Base-by-base conservation (phyloP, 2,329 filamentous ascomycete species). In the Ciborinia camelliae region DNA sequence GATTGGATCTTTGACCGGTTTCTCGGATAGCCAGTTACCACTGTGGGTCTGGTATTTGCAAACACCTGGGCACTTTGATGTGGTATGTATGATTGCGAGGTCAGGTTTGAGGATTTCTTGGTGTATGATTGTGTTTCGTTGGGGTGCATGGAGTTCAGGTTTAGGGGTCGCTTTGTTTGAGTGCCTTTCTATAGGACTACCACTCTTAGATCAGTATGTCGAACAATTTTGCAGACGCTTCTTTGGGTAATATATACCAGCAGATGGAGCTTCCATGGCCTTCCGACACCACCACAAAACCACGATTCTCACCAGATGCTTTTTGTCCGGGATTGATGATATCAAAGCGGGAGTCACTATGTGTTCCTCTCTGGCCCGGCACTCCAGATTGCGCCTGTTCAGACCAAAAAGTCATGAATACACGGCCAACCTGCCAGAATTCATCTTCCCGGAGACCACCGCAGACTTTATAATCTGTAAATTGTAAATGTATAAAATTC, bases 371-470 rank as follows among this genome's bases (percentile, higher is more conserved):
- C 1, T 10, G 0, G 9, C n/a, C 50, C 8, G 58, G 39, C 7
- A 64, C 62, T 18, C 23, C 45, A 4, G 15, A 9, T 28, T 35
- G 18, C 9, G 20, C 71, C 20, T 70, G 71, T n/a, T 73, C 71
- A 3, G 66, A 71, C 71, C 71, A 73, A 7, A 72, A 47, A 59
- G 70, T 64, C 68, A 70, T 71, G 48, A 73, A 73, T 2, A 72
- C 71, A 18, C 71, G 66, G 0, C 71, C 71, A 23, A 69, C 63
- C 32, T 57, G 67, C 65, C 65, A 73, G 45, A 73, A 66, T 0
- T 37, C n/a, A 4, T 59, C 6, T 47, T 62, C 30, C 2, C 8
- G 2, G 0, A 48, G 8, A 10, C 39, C 37, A 6, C 5, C 32
- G 7, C 48, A 8, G 1, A 26, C 10, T 5, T 10, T 10, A 9